Evolutionary conservation across 108 stramenopile species (phyloP).

Genomic region (Skeletonema menzelii): DNA sequence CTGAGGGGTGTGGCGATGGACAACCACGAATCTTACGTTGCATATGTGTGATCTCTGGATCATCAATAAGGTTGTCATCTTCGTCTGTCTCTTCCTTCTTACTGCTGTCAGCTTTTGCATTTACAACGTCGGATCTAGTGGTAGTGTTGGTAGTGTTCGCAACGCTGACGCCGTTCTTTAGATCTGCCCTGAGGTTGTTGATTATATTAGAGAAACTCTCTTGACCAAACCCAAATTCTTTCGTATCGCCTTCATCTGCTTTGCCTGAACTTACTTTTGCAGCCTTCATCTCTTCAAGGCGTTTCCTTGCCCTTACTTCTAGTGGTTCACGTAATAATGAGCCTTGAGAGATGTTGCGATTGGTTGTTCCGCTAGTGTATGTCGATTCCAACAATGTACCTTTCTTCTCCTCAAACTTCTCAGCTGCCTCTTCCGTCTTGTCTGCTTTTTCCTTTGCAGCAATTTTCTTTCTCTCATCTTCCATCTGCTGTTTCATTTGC

Average conservation of each 20-base stretch:
- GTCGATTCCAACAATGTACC: not conserved
- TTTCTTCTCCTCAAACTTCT: not conserved
- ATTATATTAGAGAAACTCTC: slow-evolving; percentile 1
- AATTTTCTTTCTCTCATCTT: not conserved
- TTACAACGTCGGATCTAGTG: not conserved
- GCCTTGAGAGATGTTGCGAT: not conserved
- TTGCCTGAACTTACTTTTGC: not conserved
- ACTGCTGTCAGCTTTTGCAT: not conserved
- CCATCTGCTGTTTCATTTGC: not conserved
- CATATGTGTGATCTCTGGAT: not conserved
- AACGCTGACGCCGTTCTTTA: not conserved
- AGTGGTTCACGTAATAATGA: not conserved
- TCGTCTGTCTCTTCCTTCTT: not conserved
- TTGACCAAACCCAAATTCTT: not conserved
- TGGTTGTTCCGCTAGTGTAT: not conserved
- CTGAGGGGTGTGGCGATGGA: not conserved
- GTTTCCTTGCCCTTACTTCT: not conserved
- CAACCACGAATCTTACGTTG: not conserved
- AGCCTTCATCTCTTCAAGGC: not conserved
- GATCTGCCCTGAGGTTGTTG: not conserved
- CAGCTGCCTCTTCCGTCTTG: not conserved
- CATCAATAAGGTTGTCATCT: not conserved
- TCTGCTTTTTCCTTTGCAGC: not conserved
- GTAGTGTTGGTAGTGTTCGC: not conserved
- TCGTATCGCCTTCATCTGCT: not conserved